Evolutionary conservation across 495 filamentous ascomycete species (phyloP), one percentile per base, ranked within the genome.

Genomic region (Astrothelium macrocarpum): DNA sequence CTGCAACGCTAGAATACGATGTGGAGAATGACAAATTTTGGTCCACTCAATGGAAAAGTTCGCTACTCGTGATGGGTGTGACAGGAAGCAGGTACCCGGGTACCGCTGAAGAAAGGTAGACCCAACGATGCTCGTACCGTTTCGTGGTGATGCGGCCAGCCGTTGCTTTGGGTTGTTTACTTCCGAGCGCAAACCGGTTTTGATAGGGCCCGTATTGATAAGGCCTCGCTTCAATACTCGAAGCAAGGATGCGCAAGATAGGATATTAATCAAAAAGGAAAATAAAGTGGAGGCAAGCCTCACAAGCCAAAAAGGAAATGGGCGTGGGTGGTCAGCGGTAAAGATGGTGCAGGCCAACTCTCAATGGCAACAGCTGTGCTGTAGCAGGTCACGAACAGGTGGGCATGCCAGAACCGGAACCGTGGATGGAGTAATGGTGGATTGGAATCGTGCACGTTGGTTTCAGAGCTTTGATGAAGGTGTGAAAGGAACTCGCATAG

Each of bases 71-170:
- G 25, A 56, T 28, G 49, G 7, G 49, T 29, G 25, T 56, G 5
- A 29, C 25, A 29, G 29, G 49, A 29, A 26, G 49, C 25, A 56
- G 25, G 20, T 16, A 11, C 2, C 49, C 20, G 25, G 4, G 25
- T 56, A 56, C 20, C 49, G 20, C 25, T 29, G 23, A 28, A 56
- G 9, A 26, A 25, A 56, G 0, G 20, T 20, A 16, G 25, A 56
- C n/a, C 9, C 43, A 11, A 20, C n/a, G 43, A 49, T 56, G 2
- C 25, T 29, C 29, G 16, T 56, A 26, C 49, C 2, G 25, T 56
- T 56, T 56, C 49, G 49, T 25, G 25, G 7, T 56, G 2, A 56
- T 56, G 49, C 49, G 49, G 49, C 49, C 49, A 56, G 49, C 49
- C 49, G 49, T 28, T 56, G 25, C n/a, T 2, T 49, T n/a, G 14